phyloP scores from a whole-genome alignment of 2,329 filamentous ascomycete species.

The Aspergillus flavus region DNA sequence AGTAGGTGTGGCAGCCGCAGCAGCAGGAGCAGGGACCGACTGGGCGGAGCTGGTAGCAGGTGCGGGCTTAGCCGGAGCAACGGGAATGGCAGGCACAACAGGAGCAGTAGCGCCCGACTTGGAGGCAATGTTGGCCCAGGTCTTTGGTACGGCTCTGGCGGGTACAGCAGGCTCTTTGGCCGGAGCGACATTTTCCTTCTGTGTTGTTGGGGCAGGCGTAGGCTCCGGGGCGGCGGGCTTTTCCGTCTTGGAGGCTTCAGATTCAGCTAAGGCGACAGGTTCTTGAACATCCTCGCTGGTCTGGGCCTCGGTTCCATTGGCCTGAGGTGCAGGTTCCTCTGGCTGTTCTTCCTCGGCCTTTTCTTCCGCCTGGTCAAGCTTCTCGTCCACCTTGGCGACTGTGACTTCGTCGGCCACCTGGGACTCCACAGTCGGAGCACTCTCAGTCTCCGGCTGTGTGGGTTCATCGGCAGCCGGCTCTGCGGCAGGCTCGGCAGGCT shows the following conservation, averaged over 20 bases:
- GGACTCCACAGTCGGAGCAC: constrained; percentile 17
- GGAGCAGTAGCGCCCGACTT: constrained; percentile 45
- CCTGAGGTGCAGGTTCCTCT: constrained; percentile 36
- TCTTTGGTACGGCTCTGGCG: constrained; percentile 59
- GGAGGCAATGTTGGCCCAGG: constrained; percentile 66
- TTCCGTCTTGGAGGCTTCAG: constrained; percentile 54
- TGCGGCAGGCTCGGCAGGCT: constrained; percentile 26
- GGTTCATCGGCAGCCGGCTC: constrained; percentile 49
- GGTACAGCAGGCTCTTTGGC: constrained; percentile 55
- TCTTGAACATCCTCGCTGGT: constrained; percentile 25
- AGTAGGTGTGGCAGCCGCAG: constrained; percentile 37
- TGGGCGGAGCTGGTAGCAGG: constrained; percentile 35
- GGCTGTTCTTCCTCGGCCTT: constrained; percentile 46
- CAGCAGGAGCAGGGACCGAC: constrained; percentile 42
- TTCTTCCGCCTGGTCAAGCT: constrained; percentile 67
- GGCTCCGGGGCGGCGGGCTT: constrained; percentile 67
- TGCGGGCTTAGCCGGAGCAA: constrained; percentile 36
- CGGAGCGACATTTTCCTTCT: constrained; percentile 46
- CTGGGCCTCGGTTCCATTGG: constrained; percentile 35
- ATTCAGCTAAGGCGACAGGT: constrained; percentile 39
- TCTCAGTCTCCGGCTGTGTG: constrained; percentile 48
- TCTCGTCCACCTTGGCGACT: constrained; percentile 67
- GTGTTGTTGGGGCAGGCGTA: constrained; percentile 55
- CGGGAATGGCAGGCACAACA: constrained; percentile 38
- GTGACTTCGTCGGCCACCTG: constrained; percentile 48